These are phyloP conservation scores for Gremmenia infestans DNA, from an alignment of 2,329 filamentous ascomycete species.

Conservation along the genomic window DNA sequence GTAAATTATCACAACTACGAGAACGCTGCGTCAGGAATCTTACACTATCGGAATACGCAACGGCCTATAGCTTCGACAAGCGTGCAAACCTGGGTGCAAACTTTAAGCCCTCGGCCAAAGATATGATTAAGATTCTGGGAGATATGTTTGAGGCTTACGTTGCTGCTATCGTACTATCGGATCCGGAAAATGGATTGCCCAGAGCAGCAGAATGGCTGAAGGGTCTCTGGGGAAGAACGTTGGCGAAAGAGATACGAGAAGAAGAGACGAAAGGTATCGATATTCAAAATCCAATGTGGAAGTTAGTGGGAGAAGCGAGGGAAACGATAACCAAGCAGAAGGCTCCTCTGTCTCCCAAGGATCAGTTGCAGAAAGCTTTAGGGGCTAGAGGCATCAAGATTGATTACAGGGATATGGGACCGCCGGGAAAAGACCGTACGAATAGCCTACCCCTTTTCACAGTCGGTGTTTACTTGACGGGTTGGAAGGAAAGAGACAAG, in stretches of 20 bases:
- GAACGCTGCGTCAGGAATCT: slow-evolving; percentile 78
- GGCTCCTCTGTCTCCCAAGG: slow-evolving; percentile 44
- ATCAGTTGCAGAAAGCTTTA: slow-evolving; percentile 46
- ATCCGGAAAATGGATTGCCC: slow-evolving; percentile 56
- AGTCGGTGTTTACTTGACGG: slow-evolving; percentile 60
- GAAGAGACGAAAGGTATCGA: slow-evolving; percentile 28
- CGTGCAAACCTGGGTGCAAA: slow-evolving; percentile 53
- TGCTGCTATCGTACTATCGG: slow-evolving; percentile 68
- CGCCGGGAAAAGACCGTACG: slow-evolving; percentile 49
- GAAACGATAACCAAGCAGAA: slow-evolving; percentile 1
- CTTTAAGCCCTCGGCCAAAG: slow-evolving; percentile 41
- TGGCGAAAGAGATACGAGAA: slow-evolving; percentile 49
- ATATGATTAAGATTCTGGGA: slow-evolving; percentile 67
- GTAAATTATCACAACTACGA: slow-evolving; percentile 68
- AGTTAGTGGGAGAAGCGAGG: slow-evolving; percentile 16
- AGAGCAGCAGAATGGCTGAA: slow-evolving; percentile 67
- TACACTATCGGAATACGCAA: slow-evolving; percentile 65
- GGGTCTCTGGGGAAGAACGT: slow-evolving; percentile 63
- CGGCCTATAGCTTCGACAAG: slow-evolving; percentile 65
- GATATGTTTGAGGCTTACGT: slow-evolving; percentile 92
- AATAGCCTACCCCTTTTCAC: slow-evolving; percentile 53
- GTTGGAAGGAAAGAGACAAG: slow-evolving; percentile 61
- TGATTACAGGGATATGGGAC: slow-evolving; percentile 54
- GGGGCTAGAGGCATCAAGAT: slow-evolving; percentile 50
- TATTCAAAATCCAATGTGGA: slow-evolving; percentile 27